Percentiles rank a stretch among this genome's conserved stretches.
Evolutionary conservation across 1,284 basidiomycete species (phyloP).

Genomic region (Apiotrichum veenhuisii): DNA sequence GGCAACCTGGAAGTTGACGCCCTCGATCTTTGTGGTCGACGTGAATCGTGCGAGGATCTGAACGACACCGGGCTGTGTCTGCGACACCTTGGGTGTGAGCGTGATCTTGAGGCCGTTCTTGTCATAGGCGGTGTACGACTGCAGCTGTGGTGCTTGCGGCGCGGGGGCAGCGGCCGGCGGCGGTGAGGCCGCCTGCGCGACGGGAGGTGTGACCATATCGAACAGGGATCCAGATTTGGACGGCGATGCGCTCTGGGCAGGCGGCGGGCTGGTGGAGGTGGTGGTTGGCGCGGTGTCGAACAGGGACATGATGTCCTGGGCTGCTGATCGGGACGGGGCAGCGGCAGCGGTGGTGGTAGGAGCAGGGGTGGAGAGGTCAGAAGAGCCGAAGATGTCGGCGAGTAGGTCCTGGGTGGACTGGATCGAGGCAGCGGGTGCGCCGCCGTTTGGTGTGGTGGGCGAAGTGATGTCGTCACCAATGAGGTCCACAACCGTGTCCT

Average conservation of each 20-base stretch:
- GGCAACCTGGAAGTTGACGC: conserved; percentile 91
- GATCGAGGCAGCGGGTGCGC: conserved; percentile 42
- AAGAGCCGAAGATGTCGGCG: conserved; percentile 83
- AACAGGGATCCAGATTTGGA: conserved; percentile 29
- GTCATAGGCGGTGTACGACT: conserved; percentile 82
- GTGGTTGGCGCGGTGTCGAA: conserved; percentile 59
- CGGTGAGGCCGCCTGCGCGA: conserved; percentile 1
- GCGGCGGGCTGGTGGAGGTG: conserved; percentile 28
- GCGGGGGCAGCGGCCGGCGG: conserved; percentile 38
- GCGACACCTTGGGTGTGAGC: conserved; percentile 76
- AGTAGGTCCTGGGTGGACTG: conserved; percentile 85
- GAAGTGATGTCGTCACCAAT: conserved; percentile 68
- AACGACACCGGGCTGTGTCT: conserved; percentile 75
- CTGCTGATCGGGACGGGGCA: conserved; percentile 56
- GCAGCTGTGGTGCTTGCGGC: conserved; percentile 55
- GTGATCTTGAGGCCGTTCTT: conserved; percentile 86
- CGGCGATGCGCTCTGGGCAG: conserved; percentile 30
- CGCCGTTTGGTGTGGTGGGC: conserved; percentile 30
- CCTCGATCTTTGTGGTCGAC: conserved; percentile 58
- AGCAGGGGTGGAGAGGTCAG: conserved; percentile 30
- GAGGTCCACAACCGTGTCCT: conserved; percentile 68
- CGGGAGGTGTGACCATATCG: conserved; percentile 33
- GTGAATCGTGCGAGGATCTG: conserved; percentile 88
- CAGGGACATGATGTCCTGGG: conserved; percentile 87
- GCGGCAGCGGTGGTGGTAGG: conserved; percentile 50